Evolutionary conservation across 108 stramenopile genomes (phyloP).

Genomic region (Nitzschia sp.): DNA sequence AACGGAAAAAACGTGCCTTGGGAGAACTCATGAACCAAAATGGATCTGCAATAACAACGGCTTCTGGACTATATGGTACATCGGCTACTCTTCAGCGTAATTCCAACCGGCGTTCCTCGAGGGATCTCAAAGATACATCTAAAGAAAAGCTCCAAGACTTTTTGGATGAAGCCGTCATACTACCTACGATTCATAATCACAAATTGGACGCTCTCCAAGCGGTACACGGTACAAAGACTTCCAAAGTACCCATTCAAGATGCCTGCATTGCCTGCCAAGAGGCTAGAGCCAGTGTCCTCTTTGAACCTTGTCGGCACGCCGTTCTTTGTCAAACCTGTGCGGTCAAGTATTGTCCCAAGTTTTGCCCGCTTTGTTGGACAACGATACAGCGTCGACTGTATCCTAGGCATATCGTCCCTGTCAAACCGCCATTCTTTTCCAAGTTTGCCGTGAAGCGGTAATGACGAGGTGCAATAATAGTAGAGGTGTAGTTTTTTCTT

Average conservation of each 20-base stretch:
- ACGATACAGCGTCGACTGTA: background rate
- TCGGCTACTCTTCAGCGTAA: no score
- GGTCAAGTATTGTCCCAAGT: background rate
- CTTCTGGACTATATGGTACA: no score
- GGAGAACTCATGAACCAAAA: no score
- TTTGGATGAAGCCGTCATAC: background rate
- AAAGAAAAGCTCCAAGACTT: background rate
- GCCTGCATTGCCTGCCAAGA: slow-evolving; percentile 1
- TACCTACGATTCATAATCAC: background rate
- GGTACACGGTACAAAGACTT: background rate
- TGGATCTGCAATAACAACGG: no score
- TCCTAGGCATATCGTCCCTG: background rate
- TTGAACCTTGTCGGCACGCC: background rate
- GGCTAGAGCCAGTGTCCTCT: background rate
- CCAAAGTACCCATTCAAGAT: slow-evolving; percentile 2
- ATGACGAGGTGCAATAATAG: no score
- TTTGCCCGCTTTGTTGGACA: background rate
- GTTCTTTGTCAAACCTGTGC: background rate
- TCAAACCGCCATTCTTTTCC: background rate
- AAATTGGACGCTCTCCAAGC: background rate
- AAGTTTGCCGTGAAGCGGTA: background rate
- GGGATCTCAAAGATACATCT: background rate
- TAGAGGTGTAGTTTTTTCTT: no score
- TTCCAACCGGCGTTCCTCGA: no score
- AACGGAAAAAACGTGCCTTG: no score